These are phyloP conservation scores for Intubia oerlemansii DNA, from an alignment of 2,329 filamentous ascomycete species.

Conservation along the genomic window DNA sequence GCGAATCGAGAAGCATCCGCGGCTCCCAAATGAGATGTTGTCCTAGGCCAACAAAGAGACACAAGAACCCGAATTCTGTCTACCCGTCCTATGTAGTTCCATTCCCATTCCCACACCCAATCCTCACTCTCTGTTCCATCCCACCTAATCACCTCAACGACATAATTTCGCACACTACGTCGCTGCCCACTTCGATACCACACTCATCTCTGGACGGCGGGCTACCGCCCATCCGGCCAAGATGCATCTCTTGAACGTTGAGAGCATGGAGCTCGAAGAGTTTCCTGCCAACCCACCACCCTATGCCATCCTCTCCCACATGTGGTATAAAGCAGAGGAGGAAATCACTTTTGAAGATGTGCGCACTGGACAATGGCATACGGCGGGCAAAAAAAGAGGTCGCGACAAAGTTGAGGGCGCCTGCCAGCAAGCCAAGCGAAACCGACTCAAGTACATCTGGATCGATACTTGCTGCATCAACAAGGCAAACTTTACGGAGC, in stretches of 20 bases:
- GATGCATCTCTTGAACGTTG: not conserved
- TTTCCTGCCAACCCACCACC: conserved; percentile 3
- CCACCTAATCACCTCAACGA: no score
- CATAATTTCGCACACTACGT: no score
- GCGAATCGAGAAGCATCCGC: no score
- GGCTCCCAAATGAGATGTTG: no score
- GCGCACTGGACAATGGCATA: not conserved
- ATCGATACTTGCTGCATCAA: conserved; percentile 10
- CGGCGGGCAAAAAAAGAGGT: not conserved
- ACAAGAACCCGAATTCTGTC: no score
- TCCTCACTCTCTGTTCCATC: no score
- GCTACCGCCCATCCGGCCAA: no score
- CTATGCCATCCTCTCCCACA: conserved; percentile 9
- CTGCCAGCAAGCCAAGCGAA: not conserved
- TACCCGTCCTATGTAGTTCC: no score
- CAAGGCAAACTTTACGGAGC: conserved; percentile 6
- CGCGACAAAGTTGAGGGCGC: conserved; percentile 3
- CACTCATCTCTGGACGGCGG: no score
- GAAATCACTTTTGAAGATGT: conserved; percentile 1
- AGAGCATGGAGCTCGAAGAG: conserved; percentile 2
- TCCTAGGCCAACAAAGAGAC: no score
- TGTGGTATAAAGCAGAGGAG: conserved; percentile 4
- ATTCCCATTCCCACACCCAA: no score
- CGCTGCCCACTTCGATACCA: no score
- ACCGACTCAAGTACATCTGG: conserved; percentile 6